Conservation (phyloP, 352 stramenopile genomes). For the Pythium grandisporangium region DNA sequence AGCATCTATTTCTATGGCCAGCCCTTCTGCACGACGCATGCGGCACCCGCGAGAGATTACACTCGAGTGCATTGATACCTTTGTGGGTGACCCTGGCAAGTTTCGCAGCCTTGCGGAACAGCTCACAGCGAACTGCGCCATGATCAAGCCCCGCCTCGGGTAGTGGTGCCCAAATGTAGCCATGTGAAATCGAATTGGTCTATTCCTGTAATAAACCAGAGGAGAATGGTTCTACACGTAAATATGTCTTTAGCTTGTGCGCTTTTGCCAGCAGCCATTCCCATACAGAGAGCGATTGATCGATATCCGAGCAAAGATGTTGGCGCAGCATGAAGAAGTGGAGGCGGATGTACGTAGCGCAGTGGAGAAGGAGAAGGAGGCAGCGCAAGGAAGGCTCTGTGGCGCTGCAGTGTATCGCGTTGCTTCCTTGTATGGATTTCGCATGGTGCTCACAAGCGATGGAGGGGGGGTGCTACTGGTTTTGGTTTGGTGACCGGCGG, state of each 20-base stretch:
- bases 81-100: constrained; percentile 17
- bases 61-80: constrained; percentile 41
- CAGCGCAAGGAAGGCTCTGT: neutral
- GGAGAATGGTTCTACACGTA: too few species aligned
- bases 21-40: constrained; percentile 10
- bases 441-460: neutral
- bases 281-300: too few species aligned
- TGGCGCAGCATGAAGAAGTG: constrained; percentile 75
- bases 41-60: constrained; percentile 41
- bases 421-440: neutral
- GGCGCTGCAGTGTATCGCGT: neutral
- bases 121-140: constrained; percentile 23
- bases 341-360: constrained; percentile 57
- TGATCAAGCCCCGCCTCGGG: too few species aligned
- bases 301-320: constrained; percentile 34
- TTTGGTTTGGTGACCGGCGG: neutral
- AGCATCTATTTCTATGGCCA: constrained; percentile 1
- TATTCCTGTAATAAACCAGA: too few species aligned
- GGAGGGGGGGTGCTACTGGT: neutral
- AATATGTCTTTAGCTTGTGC: too few species aligned
- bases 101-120: constrained; percentile 24
- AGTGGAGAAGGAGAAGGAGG: neutral
- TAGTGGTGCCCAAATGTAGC: too few species aligned
- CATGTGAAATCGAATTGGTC: too few species aligned
- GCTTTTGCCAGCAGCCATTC: too few species aligned